These are phyloP conservation scores for Meyerozyma smithsonii DNA, from an alignment of 1,139 yeast species.

Conservation along the genomic window DNA sequence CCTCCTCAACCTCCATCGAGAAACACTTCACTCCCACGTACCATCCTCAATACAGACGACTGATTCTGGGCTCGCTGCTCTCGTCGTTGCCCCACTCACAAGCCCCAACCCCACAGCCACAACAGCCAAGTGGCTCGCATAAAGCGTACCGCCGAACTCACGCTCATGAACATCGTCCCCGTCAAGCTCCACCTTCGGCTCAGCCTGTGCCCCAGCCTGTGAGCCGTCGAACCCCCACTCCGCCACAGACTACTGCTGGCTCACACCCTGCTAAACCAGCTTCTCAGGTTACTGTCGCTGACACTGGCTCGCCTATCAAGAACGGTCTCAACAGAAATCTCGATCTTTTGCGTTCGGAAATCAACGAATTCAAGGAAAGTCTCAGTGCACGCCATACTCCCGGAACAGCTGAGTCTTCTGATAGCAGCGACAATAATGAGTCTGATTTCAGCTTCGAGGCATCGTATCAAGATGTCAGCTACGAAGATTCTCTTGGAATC, in stretches of 20 bases:
- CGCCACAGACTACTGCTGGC: slow-evolving; percentile 6
- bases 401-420: slow-evolving; percentile 4
- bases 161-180: slow-evolving; percentile 7
- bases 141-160: slow-evolving; percentile 7
- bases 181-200: slow-evolving; percentile 11
- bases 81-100: slow-evolving; percentile 7
- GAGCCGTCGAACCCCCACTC: slow-evolving; percentile 7
- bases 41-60: slow-evolving; percentile 6
- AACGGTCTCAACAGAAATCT: slow-evolving; percentile 33
- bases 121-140: slow-evolving; percentile 5
- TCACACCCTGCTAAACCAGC: neutral
- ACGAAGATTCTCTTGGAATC: slow-evolving; percentile 39
- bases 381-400: slow-evolving; percentile 16
- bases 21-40: slow-evolving; percentile 9
- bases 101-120: slow-evolving; percentile 3
- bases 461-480: slow-evolving; percentile 37
- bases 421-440: slow-evolving; percentile 9
- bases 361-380: slow-evolving; percentile 45
- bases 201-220: slow-evolving; percentile 6
- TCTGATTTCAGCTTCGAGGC: slow-evolving; percentile 39
- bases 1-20: slow-evolving; percentile 12
- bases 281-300: neutral
- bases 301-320: neutral
- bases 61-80: neutral
- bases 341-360: slow-evolving; percentile 39